A percentile compares a stretch with the other conserved stretches of the same genome.
These are phyloP conservation scores for Tetrahymena malaccensis DNA, from an alignment of 73 alveolate genomes.

Conservation along the genomic window DNA sequence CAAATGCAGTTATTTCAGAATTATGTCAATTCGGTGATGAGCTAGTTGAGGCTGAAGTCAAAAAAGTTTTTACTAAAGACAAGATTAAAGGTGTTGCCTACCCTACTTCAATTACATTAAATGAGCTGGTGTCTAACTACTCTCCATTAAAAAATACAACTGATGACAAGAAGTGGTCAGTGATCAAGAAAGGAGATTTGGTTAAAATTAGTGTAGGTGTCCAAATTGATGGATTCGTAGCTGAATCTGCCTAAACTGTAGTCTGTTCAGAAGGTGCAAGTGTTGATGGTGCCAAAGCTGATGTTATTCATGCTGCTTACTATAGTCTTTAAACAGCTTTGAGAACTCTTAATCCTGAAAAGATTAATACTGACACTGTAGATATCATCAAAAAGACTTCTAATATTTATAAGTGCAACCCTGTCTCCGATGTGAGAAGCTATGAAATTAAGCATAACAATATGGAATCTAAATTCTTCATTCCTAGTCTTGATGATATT, in stretches of 20 bases:
- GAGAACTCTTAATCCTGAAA: neutral
- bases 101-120: neutral
- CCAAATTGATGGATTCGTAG: neutral
- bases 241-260: neutral
- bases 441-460: neutral
- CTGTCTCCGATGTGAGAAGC: neutral
- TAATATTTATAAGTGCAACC: neutral
- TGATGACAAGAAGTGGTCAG: neutral
- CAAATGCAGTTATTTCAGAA: neutral
- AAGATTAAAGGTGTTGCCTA: neutral
- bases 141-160: neutral
- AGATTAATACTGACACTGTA: neutral
- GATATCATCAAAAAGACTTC: neutral
- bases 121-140: neutral
- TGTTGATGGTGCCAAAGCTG: neutral
- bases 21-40: neutral
- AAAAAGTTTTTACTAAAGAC: neutral
- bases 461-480: neutral
- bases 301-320: neutral
- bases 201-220: neutral
- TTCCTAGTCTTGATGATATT: neutral
- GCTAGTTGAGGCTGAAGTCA: neutral
- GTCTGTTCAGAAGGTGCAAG: neutral
- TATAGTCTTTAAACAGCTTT: neutral
- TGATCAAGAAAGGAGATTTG: neutral